Conservation (phyloP, 73 alveolate genomes). For the Urostyla sp. region DNA sequence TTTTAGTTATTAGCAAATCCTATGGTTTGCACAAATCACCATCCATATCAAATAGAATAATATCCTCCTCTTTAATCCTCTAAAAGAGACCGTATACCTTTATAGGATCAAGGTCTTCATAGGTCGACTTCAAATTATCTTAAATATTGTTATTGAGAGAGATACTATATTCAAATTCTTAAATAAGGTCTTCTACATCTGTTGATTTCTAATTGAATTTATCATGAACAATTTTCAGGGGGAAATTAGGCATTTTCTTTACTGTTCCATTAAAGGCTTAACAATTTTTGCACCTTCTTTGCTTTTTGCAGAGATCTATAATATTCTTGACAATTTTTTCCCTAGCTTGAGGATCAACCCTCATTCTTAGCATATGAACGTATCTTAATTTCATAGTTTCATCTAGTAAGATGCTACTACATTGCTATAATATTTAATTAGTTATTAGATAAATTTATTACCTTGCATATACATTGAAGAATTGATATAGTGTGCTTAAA, state of each 20-base stretch:
- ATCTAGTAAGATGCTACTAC: slow-evolving; percentile 27
- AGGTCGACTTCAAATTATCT: slow-evolving; percentile 58
- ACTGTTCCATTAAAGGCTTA: slow-evolving; percentile 86
- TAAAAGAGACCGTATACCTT: slow-evolving; percentile 77
- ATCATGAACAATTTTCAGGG: slow-evolving; percentile 88
- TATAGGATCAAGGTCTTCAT: slow-evolving; percentile 75
- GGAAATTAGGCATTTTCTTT: slow-evolving; percentile 80
- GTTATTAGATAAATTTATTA: background rate
- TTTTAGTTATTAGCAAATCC: slow-evolving; percentile 80
- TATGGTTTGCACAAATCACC: slow-evolving; percentile 78
- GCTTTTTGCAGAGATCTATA: slow-evolving; percentile 70
- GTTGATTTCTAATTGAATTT: slow-evolving; percentile 58
- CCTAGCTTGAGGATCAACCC: slow-evolving; percentile 3
- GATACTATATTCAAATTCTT: slow-evolving; percentile 35
- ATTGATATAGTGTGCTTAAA: slow-evolving; percentile 85
- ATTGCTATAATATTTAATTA: background rate
- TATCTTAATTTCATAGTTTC: background rate
- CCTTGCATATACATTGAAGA: slow-evolving; percentile 83
- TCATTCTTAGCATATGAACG: slow-evolving; percentile 53
- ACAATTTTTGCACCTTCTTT: slow-evolving; percentile 87
- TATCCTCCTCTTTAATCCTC: slow-evolving; percentile 84
- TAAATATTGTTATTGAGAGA: slow-evolving; percentile 61
- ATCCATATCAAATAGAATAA: slow-evolving; percentile 84
- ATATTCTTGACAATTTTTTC: slow-evolving; percentile 32
- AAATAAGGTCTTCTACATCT: slow-evolving; percentile 52